Evolutionary conservation across 139 green algal genomes (phyloP), one percentile per base, ranked within the genome.

Genomic region (Marvania coccoides): DNA sequence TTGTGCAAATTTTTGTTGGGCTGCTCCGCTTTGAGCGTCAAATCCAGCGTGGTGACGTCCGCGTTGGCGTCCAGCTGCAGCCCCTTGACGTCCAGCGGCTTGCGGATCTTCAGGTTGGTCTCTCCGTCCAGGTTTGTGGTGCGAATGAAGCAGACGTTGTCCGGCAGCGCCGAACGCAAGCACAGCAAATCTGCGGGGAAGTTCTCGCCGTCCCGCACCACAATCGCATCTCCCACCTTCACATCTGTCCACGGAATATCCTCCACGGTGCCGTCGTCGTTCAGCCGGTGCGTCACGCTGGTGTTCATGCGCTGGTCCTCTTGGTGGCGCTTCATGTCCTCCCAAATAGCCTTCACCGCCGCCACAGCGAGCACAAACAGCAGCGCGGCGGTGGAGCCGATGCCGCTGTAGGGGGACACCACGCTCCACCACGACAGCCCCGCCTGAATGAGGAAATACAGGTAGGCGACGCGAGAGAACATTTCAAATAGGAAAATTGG

Each of bases 41-140:
- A 61, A 8, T 65, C 58, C 37, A 89, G 60, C 3, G 23, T 2
- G 39, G 31, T 10, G 7, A 59, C 48, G 37, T 67, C 28, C 26
- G 36, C 46, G 10, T 28, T 53, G 53, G 31, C 54, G 5, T 68
- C 45, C 19, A 65, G 47, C 30, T 26, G 55, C 45, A 70, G 37
- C 24, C 67, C 79, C 67, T 71, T 70, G 2, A 79, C 5, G 66
- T 87, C 74, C 2, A 85, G 23, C 15, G 81, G 81, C 42, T 77
- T 69, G 38, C 77, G 70, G 38, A 96, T 88, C 79, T 98, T 98
- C 5, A 98, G 81, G 76, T 98, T 98, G 31, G 85, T 96, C 65
- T 98, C 92, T 47, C 88, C 88, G 54, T 95, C 88, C 39, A 95
- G 74, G 60, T 95, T 95, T 51, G 80, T 87, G 10, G 88, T 95